Conservation (phyloP, 1,139 yeast species). For the Yamadazyma atlantica region DNA sequence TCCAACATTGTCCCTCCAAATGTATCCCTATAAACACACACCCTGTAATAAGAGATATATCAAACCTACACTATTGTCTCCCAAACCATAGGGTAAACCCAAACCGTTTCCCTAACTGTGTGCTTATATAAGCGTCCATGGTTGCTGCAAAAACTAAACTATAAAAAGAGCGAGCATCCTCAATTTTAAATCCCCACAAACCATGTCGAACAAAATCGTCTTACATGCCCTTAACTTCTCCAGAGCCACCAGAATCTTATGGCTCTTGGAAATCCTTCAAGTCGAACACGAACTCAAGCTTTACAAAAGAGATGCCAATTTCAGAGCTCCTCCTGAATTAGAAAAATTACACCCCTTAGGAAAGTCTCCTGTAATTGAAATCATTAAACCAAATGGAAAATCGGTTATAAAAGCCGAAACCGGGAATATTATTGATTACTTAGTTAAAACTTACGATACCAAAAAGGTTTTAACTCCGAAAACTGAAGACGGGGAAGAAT, state of each 20-base stretch:
- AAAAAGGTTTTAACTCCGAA: slow-evolving; percentile 24
- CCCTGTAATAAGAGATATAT: no score
- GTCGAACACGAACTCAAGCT: slow-evolving; percentile 34
- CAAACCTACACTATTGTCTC: no score
- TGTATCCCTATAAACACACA: no score
- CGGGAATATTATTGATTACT: slow-evolving; percentile 35
- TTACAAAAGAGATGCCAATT: slow-evolving; percentile 26
- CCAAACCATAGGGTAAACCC: no score
- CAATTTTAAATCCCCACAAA: background rate
- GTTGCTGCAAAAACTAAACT: no score
- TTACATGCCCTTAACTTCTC: slow-evolving; percentile 30
- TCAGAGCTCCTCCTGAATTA: slow-evolving; percentile 39
- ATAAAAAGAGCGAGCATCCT: background rate
- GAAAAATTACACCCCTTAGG: slow-evolving; percentile 39
- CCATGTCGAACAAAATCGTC: slow-evolving; percentile 11
- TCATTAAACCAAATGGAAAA: slow-evolving; percentile 23
- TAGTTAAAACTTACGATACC: slow-evolving; percentile 30
- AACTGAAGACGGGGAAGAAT: slow-evolving; percentile 24
- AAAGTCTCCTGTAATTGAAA: slow-evolving; percentile 41
- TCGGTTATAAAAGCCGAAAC: slow-evolving; percentile 33
- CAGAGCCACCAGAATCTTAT: slow-evolving; percentile 39
- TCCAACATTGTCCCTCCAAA: no score
- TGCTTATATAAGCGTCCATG: no score
- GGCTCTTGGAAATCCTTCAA: slow-evolving; percentile 39
- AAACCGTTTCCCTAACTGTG: no score